Percentiles rank a stretch among this genome's conserved stretches.
Evolutionary conservation across 345 rosid species (phyloP).

Genomic region (Lepidium africanum): DNA sequence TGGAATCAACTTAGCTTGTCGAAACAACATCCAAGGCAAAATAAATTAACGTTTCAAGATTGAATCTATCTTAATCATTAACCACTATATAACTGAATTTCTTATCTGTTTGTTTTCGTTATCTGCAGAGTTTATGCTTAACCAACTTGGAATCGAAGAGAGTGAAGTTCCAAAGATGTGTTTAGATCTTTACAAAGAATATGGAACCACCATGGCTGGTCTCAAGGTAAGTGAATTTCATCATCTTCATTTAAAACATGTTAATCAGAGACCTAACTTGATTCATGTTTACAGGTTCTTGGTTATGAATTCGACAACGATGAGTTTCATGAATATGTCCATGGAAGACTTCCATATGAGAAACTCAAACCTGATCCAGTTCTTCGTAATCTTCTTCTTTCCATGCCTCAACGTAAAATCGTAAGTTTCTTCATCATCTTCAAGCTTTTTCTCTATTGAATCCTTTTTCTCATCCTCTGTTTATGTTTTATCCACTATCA

Average conservation of each 20-base stretch:
- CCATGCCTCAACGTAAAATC: conserved; percentile 77
- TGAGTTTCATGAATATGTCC: conserved; percentile 74
- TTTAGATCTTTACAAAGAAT: conserved; percentile 71
- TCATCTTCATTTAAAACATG: neutral
- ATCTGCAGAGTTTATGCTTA: conserved; percentile 67
- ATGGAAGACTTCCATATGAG: conserved; percentile 77
- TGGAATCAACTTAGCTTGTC: conserved; percentile 80
- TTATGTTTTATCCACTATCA: neutral
- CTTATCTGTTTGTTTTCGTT: neutral
- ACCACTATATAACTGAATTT: neutral
- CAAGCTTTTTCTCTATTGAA: neutral
- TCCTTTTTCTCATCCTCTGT: neutral
- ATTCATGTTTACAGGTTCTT: conserved; percentile 39
- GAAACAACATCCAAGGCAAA: conserved; percentile 71
- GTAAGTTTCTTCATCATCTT: conserved; percentile 31
- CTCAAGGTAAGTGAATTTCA: conserved; percentile 44
- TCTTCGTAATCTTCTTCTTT: conserved; percentile 68
- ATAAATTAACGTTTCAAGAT: conserved; percentile 6
- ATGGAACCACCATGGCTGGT: conserved; percentile 99
- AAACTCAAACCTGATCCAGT: conserved; percentile 61
- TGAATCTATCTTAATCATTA: neutral
- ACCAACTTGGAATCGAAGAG: conserved; percentile 58
- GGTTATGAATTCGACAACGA: conserved; percentile 85
- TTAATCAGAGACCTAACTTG: too few relatives aligned
- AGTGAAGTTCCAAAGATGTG: conserved; percentile 80